These are phyloP conservation scores for Penicillium sumatraense DNA, from an alignment of 2,329 filamentous ascomycete species.

Conservation along the genomic window DNA sequence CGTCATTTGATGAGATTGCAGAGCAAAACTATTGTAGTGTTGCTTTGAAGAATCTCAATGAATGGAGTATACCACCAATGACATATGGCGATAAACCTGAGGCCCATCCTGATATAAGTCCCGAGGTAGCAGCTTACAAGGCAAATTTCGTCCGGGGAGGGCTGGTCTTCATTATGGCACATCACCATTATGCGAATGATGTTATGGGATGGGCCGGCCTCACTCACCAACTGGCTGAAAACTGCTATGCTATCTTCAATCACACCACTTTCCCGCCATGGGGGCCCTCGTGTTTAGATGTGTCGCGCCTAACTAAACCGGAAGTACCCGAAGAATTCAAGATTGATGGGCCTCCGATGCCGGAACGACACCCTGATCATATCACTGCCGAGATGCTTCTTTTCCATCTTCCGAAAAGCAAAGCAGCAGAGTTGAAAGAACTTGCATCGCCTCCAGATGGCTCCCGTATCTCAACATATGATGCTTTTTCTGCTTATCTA, in stretches of 20 bases:
- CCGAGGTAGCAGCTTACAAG: constrained; percentile 45
- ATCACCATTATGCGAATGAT: constrained; percentile 51
- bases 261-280: constrained; percentile 38
- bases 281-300: constrained; percentile 43
- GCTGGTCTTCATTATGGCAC: constrained; percentile 48
- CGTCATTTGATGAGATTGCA: constrained; percentile 47
- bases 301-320: constrained; percentile 38
- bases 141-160: constrained; percentile 50
- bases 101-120: constrained; percentile 38
- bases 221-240: constrained; percentile 49
- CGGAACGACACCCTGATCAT: constrained; percentile 18
- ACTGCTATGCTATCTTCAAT: constrained; percentile 43
- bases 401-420: constrained; percentile 53
- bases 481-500: constrained; percentile 50
- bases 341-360: constrained; percentile 16
- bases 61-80: constrained; percentile 45
- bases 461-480: constrained; percentile 53
- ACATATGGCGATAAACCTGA: constrained; percentile 38
- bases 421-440: constrained; percentile 46
- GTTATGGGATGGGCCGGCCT: constrained; percentile 49
- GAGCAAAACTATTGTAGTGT: constrained; percentile 38
- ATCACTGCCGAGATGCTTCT: constrained; percentile 32
- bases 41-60: constrained; percentile 38
- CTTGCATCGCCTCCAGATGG: constrained; percentile 40
- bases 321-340: constrained; percentile 30